Percentiles rank a stretch among this genome's conserved stretches.
These are phyloP conservation scores for Rhodotorula sp. DNA, from an alignment of 1,284 basidiomycete species.

Conservation along the genomic window DNA sequence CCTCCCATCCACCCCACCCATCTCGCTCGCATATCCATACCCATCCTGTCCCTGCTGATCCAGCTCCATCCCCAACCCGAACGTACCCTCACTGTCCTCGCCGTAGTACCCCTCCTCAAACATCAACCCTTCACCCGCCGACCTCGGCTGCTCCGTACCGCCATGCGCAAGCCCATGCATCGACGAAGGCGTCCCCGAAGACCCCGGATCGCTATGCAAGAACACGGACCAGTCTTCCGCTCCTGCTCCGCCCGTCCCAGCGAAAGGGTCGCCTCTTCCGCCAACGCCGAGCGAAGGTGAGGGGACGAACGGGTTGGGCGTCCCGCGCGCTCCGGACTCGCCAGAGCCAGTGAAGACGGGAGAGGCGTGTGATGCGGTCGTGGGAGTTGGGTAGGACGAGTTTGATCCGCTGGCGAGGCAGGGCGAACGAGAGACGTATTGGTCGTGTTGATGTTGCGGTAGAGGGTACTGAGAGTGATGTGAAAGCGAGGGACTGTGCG, in stretches of 20 bases:
- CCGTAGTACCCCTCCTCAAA: conserved; percentile 9
- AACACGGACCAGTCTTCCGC: too few species aligned
- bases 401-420: not conserved
- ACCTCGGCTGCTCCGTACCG: not conserved
- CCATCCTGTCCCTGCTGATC: not conserved
- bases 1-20: not conserved
- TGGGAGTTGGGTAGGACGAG: conserved; percentile 1
- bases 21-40: too few species aligned
- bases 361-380: not conserved
- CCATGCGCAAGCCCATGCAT: not conserved
- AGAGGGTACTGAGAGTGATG: not conserved
- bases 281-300: too few species aligned
- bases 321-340: too few species aligned
- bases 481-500: not conserved
- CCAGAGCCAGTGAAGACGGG: too few species aligned
- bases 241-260: too few species aligned
- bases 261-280: too few species aligned
- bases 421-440: too few species aligned
- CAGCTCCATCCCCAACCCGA: not conserved
- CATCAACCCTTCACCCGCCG: not conserved
- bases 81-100: conserved; percentile 1
- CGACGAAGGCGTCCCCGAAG: not conserved
- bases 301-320: too few species aligned
- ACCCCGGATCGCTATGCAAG: too few species aligned
- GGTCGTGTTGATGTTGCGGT: not conserved